Evolutionary conservation across 2,329 filamentous ascomycete species (phyloP).

Genomic region (Acrodontium crateriforme): DNA sequence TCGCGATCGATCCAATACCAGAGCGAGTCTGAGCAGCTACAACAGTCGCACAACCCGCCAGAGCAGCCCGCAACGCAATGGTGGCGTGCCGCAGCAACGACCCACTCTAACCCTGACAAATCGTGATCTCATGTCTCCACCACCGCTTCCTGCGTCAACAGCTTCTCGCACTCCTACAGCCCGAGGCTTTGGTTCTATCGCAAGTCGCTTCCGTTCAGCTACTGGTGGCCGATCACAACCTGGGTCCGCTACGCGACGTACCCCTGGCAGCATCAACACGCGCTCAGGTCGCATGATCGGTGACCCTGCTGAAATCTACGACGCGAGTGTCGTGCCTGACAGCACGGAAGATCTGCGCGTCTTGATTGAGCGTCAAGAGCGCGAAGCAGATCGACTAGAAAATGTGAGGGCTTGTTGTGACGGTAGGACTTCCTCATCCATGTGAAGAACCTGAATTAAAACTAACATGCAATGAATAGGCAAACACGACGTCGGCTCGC

Average conservation of each 20-base stretch:
- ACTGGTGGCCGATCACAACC: constrained; percentile 4
- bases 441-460: not conserved
- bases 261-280: constrained; percentile 1
- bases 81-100: constrained; percentile 7
- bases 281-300: constrained; percentile 2
- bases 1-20: constrained; percentile 28
- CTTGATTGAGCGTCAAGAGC: constrained; percentile 63
- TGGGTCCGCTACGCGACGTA: no score
- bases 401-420: constrained; percentile 96
- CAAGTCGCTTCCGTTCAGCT: constrained; percentile 11
- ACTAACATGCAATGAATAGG: constrained; percentile 18
- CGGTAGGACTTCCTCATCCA: constrained; percentile 45
- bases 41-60: constrained; percentile 46
- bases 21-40: constrained; percentile 26
- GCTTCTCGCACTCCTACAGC: constrained; percentile 2
- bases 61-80: constrained; percentile 40
- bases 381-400: constrained; percentile 67
- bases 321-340: constrained; percentile 48
- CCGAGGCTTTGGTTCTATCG: constrained; percentile 25
- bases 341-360: constrained; percentile 65
- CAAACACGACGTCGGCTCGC: constrained; percentile 37
- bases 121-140: not conserved
- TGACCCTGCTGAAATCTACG: constrained; percentile 24
- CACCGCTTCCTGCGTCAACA: not conserved
- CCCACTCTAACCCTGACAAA: constrained; percentile 1